phyloP scores from a whole-genome alignment of 2,329 filamentous ascomycete species.

The Niveomyces coronatus region DNA sequence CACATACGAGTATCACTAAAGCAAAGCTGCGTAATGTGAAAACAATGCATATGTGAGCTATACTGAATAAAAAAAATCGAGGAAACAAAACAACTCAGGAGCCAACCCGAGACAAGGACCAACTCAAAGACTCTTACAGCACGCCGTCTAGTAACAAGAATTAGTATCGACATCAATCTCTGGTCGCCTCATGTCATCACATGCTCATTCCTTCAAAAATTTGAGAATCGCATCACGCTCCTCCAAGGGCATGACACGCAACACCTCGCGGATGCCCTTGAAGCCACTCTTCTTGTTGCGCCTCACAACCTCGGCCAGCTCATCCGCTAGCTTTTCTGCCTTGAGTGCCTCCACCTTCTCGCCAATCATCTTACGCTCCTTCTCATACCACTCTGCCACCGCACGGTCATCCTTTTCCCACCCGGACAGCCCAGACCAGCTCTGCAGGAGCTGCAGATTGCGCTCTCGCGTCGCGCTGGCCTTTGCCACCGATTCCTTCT shows the following conservation, averaged over 20 bases:
- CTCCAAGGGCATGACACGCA: conserved; percentile 76
- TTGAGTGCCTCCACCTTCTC: conserved; percentile 79
- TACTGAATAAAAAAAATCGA: too few species aligned
- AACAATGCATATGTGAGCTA: too few species aligned
- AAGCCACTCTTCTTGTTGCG: conserved; percentile 55
- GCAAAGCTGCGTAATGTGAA: too few species aligned
- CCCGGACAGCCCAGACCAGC: conserved; percentile 70
- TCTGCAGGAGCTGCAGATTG: conserved; percentile 66
- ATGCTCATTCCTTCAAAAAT: conserved; percentile 36
- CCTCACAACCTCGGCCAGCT: conserved; percentile 35
- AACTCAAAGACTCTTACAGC: not conserved
- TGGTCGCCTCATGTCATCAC: too few species aligned
- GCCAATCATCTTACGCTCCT: conserved; percentile 74
- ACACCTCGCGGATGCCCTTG: conserved; percentile 76
- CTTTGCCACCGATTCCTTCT: conserved; percentile 27
- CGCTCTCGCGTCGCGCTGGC: conserved; percentile 47
- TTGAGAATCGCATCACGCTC: conserved; percentile 78
- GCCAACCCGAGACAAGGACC: too few species aligned
- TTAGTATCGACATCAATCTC: not conserved
- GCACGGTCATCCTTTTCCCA: conserved; percentile 72
- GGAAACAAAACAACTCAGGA: too few species aligned
- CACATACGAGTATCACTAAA: too few species aligned
- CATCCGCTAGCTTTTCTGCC: conserved; percentile 51
- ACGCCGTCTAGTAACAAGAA: conserved; percentile 4
- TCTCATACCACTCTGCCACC: conserved; percentile 92